phyloP scores from a whole-genome alignment of 2,329 filamentous ascomycete species.

The Plenodomus tracheiphilus region DNA sequence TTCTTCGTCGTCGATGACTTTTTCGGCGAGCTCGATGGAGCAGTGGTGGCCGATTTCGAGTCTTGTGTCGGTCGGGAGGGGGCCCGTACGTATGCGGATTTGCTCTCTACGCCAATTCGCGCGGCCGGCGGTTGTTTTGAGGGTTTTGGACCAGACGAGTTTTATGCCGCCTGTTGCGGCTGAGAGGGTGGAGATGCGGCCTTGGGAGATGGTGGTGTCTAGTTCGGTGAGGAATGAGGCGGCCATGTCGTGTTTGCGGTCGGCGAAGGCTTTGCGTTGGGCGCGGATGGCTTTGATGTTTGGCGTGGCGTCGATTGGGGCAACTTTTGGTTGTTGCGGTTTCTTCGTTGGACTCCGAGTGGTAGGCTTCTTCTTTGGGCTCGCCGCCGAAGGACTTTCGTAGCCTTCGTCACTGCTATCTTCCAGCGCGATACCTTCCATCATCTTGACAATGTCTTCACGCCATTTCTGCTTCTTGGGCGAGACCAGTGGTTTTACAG shows the following conservation, averaged over 20 bases:
- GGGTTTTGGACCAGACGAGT: slow-evolving; percentile 74
- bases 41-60: slow-evolving; percentile 62
- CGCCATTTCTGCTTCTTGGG: slow-evolving; percentile 42
- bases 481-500: slow-evolving; percentile 38
- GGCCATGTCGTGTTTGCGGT: slow-evolving; percentile 65
- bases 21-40: slow-evolving; percentile 83
- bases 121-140: slow-evolving; percentile 75
- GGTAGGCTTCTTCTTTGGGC: slow-evolving; percentile 23
- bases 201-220: slow-evolving; percentile 66
- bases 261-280: slow-evolving; percentile 61
- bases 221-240: slow-evolving; percentile 68
- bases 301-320: slow-evolving; percentile 4
- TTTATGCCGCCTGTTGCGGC: slow-evolving; percentile 69
- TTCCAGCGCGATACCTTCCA: slow-evolving; percentile 27
- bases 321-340: not conserved
- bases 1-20: slow-evolving; percentile 75
- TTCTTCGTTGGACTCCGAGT: slow-evolving; percentile 18
- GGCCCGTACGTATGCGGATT: slow-evolving; percentile 38
- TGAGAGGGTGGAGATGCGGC: slow-evolving; percentile 62
- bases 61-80: slow-evolving; percentile 24
- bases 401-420: slow-evolving; percentile 27
- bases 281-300: slow-evolving; percentile 29
- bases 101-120: slow-evolving; percentile 55
- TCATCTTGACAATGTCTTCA: slow-evolving; percentile 31
- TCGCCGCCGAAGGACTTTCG: slow-evolving; percentile 24